Percentiles rank a stretch among this genome's conserved stretches.
Evolutionary conservation across 2,329 filamentous ascomycete genomes (phyloP).

Genomic region (Chrysoporthe puriensis): DNA sequence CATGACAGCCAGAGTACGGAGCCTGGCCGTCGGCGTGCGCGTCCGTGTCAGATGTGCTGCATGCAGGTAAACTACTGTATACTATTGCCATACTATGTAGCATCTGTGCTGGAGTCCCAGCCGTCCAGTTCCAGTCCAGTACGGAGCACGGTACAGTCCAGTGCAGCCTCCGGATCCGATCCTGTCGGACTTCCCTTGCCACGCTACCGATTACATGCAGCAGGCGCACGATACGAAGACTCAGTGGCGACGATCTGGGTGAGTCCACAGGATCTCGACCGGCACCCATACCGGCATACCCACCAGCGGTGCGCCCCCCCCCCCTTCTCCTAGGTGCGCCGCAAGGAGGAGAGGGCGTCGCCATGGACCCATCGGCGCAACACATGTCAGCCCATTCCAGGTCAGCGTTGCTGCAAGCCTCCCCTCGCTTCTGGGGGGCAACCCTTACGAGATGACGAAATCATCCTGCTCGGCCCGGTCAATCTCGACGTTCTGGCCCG

Average conservation of each 20-base stretch:
- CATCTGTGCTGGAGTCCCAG: constrained; percentile 3
- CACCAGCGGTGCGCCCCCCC: background rate
- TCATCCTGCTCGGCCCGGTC: background rate
- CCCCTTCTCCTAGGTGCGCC: too few species aligned
- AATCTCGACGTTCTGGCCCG: background rate
- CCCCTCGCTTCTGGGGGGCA: background rate
- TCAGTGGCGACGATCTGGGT: background rate
- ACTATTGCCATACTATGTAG: constrained; percentile 1
- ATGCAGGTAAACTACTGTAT: background rate
- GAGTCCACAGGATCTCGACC: constrained; percentile 2
- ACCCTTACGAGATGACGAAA: constrained; percentile 7
- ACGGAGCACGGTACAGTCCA: background rate
- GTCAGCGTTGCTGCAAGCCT: background rate
- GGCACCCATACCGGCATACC: background rate
- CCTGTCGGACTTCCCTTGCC: background rate
- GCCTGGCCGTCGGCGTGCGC: background rate
- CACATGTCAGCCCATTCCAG: constrained; percentile 7
- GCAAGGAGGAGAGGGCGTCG: background rate
- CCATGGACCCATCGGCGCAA: background rate
- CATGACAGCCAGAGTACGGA: background rate
- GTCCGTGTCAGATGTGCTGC: background rate
- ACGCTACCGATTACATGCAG: constrained; percentile 2
- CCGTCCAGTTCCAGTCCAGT: background rate
- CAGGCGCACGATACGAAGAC: background rate
- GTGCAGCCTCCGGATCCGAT: background rate